phyloP scores from a whole-genome alignment of 768 basidiomycete species.

The Boletus vermiculosoides region DNA sequence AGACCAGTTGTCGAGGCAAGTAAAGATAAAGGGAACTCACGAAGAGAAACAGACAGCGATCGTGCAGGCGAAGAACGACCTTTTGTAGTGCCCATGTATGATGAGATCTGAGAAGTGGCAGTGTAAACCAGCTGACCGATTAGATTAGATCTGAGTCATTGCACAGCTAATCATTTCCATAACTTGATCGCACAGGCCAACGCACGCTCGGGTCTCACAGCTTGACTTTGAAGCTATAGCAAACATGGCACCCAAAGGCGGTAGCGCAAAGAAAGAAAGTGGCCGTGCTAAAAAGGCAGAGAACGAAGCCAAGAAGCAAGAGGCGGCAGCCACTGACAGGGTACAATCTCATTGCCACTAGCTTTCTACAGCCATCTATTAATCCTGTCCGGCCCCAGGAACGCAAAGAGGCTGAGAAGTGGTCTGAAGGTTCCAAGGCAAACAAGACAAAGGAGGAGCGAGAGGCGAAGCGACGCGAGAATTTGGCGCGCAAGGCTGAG shows the following conservation, averaged over 20 bases:
- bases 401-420: conserved; percentile 63
- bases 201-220: conserved; percentile 2
- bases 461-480: conserved; percentile 78
- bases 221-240: not conserved
- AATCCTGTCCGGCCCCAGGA: conserved; percentile 46
- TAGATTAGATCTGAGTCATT: conserved; percentile 24
- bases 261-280: conserved; percentile 89
- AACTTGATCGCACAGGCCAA: conserved; percentile 1
- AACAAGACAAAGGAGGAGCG: conserved; percentile 70
- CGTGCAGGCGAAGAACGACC: conserved; percentile 1
- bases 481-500: conserved; percentile 84
- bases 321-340: conserved; percentile 56
- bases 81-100: conserved; percentile 5
- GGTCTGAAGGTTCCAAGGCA: conserved; percentile 66
- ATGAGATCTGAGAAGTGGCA: conserved; percentile 29
- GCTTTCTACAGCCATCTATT: not conserved
- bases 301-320: conserved; percentile 81
- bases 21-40: not conserved
- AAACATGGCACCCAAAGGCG: conserved; percentile 81
- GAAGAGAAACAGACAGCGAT: not conserved
- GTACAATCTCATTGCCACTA: conserved; percentile 34
- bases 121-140: conserved; percentile 18
- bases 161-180: conserved; percentile 10
- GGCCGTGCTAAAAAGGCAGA: conserved; percentile 91
- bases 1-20: not conserved